Base-by-base conservation (phyloP, 805 yeast species). In the Metschnikowia anglica region DNA sequence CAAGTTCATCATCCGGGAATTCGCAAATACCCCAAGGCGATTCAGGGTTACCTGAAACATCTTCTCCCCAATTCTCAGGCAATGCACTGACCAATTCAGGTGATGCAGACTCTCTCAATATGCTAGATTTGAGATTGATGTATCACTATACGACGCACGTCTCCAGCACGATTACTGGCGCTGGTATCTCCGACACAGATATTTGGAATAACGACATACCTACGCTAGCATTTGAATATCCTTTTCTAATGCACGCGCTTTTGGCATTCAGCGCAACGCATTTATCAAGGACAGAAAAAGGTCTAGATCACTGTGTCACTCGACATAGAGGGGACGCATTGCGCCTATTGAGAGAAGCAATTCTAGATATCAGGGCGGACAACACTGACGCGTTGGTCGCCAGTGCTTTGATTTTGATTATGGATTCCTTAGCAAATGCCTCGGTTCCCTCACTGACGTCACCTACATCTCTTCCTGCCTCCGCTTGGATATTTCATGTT, bases 401-500 rank as follows among this genome's bases (percentile, higher is more conserved):
- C 0, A 82, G 95, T 39, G 96, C 97, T 0, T 73, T 90, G 48
- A 81, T 91, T 28, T 69, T 91, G 43, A 89, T 89, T 42, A 86
- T 91, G 86, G 98, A 91, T 61, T 87, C 97, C 0, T 68, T 88
- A 51, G 97, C 97, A 3, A 90, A 90, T 63, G 97, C 97, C 0
- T 79, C 83, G 2, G 68, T 77, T 35, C 95, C 79, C 34, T 59
- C 63, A 34, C 63, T 66, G 25, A 66, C 72, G 2, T 65, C 71
- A 3, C 59, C 61, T 6, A 78, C 76, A 51, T 82, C 89, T 2
- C 63, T 89, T 44, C 95, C 97, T 1, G 90, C 97, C 2, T 82
- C 93, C 3, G 96, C 97, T 0, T 91, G 98, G 98, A 82, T 91
- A 43, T 93, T 88, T 70, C 97, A 91, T 58, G 97, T 91, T 10